Evolutionary conservation across 2,329 filamentous ascomycete species (phyloP), one percentile per base, ranked within the genome.

Genomic region (Xylariomycetidae sp.): DNA sequence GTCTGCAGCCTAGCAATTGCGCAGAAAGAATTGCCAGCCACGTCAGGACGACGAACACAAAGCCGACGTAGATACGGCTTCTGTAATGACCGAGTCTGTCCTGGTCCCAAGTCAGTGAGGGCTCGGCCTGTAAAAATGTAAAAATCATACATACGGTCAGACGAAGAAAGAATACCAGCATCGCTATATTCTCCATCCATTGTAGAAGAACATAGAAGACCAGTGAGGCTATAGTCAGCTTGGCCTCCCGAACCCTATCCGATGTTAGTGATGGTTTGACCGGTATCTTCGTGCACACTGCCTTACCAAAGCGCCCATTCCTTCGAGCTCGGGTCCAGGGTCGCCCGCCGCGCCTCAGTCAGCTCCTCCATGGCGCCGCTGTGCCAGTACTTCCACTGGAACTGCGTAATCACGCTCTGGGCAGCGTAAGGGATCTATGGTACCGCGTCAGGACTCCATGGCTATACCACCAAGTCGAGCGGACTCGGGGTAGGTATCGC

Each of bases 211-310:
- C 68, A 41, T 80, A 80, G 5, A 66, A 56, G 12, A 68, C 66
- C 74, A 73, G 79, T 3, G 72, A 70, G 1, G 69, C 55, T 3
- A 80, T 49, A 38, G 79, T 72, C 0, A 73, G 66, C 45, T 78
- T 78, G 9, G 72, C 74, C 0, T 75, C 76, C 3, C 65, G 52
- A 0, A 75, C 58, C n/a, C 74, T 67, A 11, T 13, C 11, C 6
- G 20, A 14, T 14, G 12, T 33, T 23, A 26, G 9, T 12, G 16
- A 6, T 11, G n/a, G n/a, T 23, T 8, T 4, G 8, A 9, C 11
- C 11, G 16, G 6, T 12, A 16, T 23, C 19, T 9, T 20, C 13
- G 14, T 28, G 5, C 11, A n/a, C 20, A 23, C 20, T 23, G 8
- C 20, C 20, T n/a, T 23, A 23, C 20, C 20, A 8, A n/a, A n/a